These are phyloP conservation scores for Margaritispora aquatica DNA, from an alignment of 495 filamentous ascomycete genomes.

Conservation along the genomic window DNA sequence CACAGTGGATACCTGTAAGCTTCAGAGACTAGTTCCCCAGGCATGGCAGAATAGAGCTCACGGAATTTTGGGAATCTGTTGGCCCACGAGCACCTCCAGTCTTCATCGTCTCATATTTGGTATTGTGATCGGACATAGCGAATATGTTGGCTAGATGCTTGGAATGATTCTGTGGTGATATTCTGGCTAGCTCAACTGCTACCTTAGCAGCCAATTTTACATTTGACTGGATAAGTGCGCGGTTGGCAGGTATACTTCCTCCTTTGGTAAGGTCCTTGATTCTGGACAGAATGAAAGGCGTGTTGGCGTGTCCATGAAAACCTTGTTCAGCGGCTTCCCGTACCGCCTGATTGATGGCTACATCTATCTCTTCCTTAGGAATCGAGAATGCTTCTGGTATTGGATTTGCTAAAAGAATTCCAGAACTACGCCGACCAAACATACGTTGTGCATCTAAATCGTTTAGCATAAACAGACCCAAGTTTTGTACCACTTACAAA, in stretches of 20 bases:
- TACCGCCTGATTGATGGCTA: conserved; percentile 66
- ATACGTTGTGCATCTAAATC: conserved; percentile 47
- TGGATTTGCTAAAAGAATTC: conserved; percentile 83
- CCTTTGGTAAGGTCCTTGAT: conserved; percentile 76
- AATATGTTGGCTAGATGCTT: not conserved
- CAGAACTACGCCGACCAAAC: conserved; percentile 50
- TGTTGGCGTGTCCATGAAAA: conserved; percentile 70
- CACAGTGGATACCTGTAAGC: too few species aligned
- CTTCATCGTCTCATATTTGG: not conserved
- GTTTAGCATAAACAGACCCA: conserved; percentile 1
- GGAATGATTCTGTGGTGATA: conserved; percentile 32
- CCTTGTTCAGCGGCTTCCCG: conserved; percentile 63
- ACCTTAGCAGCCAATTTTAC: conserved; percentile 73
- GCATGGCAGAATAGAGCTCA: not conserved
- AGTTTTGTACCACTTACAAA: conserved; percentile 48
- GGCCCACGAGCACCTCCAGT: not conserved
- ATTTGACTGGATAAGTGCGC: conserved; percentile 71
- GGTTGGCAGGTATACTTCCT: conserved; percentile 67
- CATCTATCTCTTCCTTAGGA: conserved; percentile 65
- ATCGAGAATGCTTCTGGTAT: conserved; percentile 68
- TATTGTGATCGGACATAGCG: not conserved
- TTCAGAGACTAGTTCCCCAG: too few species aligned
- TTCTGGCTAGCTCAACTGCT: conserved; percentile 65
- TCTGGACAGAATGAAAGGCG: conserved; percentile 76
- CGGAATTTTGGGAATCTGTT: not conserved